Evolutionary conservation across 108 stramenopile species (phyloP).

Genomic region (Nannochloropsis gaditana): DNA sequence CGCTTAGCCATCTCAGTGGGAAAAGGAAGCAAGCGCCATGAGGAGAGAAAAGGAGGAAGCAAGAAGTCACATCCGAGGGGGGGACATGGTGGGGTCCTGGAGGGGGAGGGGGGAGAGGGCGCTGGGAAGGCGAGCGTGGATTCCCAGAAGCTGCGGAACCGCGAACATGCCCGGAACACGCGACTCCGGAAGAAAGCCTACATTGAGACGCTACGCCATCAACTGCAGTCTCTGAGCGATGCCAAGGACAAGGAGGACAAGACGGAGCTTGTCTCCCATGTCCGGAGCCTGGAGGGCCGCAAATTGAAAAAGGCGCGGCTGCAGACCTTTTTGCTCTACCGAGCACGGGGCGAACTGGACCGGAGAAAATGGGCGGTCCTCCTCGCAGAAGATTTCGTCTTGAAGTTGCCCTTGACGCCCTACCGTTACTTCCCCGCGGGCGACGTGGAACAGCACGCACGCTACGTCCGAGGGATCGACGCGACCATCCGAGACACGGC

Average conservation of each 20-base stretch:
- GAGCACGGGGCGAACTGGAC: constrained; percentile 21
- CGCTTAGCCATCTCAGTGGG: neutral
- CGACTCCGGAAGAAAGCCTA: constrained; percentile 93
- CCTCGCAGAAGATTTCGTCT: constrained; percentile 65
- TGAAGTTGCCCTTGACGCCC: constrained; percentile 32
- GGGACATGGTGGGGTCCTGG: neutral
- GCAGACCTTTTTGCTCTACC: constrained; percentile 13
- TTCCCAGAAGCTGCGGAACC: constrained; percentile 61
- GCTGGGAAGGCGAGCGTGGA: neutral
- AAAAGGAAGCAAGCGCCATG: neutral
- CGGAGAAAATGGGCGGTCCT: constrained; percentile 61
- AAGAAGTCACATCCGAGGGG: neutral
- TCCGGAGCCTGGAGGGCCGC: constrained; percentile 58
- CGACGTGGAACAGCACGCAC: constrained; percentile 65
- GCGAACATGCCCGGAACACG: constrained; percentile 93
- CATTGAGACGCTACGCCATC: constrained; percentile 77
- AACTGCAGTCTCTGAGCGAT: constrained; percentile 75
- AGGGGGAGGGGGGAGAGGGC: neutral
- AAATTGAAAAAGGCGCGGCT: constrained; percentile 63
- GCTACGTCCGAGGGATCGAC: constrained; percentile 78
- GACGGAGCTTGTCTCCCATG: constrained; percentile 55
- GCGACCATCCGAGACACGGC: constrained; percentile 82
- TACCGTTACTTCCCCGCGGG: constrained; percentile 72
- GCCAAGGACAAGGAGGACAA: constrained; percentile 70
- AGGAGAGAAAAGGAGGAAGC: neutral